phyloP scores from a whole-genome alignment of 768 basidiomycete genomes.

The Lactifluus subvellereus region DNA sequence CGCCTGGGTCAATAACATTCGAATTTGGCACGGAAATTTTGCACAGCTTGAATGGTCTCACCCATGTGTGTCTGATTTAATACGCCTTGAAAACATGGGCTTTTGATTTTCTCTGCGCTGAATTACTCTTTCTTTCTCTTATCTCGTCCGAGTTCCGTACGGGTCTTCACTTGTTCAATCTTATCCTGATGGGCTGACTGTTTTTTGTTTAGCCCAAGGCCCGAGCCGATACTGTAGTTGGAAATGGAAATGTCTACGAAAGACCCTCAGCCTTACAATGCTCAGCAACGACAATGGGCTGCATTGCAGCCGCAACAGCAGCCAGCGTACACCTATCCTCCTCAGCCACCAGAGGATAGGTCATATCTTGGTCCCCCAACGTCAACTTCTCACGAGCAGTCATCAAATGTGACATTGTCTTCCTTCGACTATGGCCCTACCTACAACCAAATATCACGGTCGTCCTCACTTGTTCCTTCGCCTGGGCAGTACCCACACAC shows the following conservation, averaged over 20 bases:
- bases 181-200: neutral
- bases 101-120: neutral
- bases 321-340: constrained; percentile 6
- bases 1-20: too few relatives aligned
- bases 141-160: neutral
- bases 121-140: neutral
- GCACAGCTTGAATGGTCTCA: neutral
- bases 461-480: constrained; percentile 10
- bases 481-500: constrained; percentile 1
- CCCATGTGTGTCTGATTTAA: neutral
- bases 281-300: constrained; percentile 8
- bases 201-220: neutral
- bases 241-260: constrained; percentile 5
- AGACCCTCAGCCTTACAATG: neutral
- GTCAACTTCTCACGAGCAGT: neutral
- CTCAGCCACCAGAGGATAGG: neutral
- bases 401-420: neutral
- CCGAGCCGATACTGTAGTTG: neutral
- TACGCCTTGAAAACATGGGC: neutral
- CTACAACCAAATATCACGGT: constrained; percentile 9
- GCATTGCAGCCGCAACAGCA: constrained; percentile 2
- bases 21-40: too few relatives aligned
- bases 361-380: neutral
- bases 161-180: neutral
- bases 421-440: constrained; percentile 12